Base-by-base conservation (phyloP, 1,284 basidiomycete genomes). In the Trametes versicolor region DNA sequence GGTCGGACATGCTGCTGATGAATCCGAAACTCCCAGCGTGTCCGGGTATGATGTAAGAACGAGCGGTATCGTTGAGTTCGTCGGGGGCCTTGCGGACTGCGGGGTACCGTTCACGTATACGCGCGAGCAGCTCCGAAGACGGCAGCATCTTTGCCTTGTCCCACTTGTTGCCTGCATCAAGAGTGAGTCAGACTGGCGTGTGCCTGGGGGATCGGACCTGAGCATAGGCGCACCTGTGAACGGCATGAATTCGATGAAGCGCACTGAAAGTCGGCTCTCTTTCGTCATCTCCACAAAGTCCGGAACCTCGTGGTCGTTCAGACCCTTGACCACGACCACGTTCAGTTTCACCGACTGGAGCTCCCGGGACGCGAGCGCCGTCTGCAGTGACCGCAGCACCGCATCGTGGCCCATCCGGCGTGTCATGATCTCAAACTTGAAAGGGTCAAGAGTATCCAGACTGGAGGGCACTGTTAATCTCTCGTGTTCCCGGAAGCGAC, bases 191-290 rank as follows among this genome's bases (percentile, higher is more conserved):
- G 53, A 12, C 50, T 54, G 53, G 19, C 8, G 29, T 45, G 63
- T 47, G 8, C 49, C 51, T 8, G 23, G 21, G 10, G 45, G 43
- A 58, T 59, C 17, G 57, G 50, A 43, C 55, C 51, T 49, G 36
- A 32, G 36, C 32, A n/a, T n/a, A 54, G n/a, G 75, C 77, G 72
- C 71, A 91, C 91, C 93, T 73, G 89, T 91, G 75, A 97, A 97
- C 9, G 95, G 95, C 95, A 97, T 96, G 75, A 95, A 96, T 76
- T 96, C 94, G 65, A 96, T 96, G 76, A 97, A 95, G 21, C 95
- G 87, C 25, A 96, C 87, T 48, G 88, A 92, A 47, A 96, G 77
- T 2, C 80, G 77, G 61, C 82, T 81, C 51, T 90, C 78, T 71
- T 83, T 87, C 4, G 93, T 94, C 76, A 95, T 81, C 68, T 90